Base-by-base conservation (phyloP, 768 basidiomycete genomes). In the Imleria badia region DNA sequence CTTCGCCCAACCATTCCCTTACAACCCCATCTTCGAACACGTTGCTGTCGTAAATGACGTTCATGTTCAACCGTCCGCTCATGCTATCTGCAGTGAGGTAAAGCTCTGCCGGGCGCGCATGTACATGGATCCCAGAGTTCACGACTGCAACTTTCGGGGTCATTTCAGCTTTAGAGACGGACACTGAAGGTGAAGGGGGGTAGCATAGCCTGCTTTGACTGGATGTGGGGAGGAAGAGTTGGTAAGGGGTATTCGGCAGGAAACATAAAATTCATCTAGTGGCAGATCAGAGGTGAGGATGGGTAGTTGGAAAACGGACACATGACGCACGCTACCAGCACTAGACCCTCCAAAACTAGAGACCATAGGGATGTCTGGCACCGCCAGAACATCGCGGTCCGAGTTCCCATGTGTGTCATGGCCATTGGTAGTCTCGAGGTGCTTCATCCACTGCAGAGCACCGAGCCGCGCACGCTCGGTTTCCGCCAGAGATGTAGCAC, bases 1-100 rank as follows among this genome's bases (percentile, higher is more conserved):
- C 69, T 55, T 83, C 81, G 8, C 66, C 62, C 42, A 83, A 52
- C 78, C 79, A 82, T 63, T 81, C 81, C 11, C 54, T 58, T 11
- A 80, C 70, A 7, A 76, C 55, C 4, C 52, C n/a, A n/a, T n/a
- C 67, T 12, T 76, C 71, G 45, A 75, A 82, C 5, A 78, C 76
- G 58, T 82, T 79, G 13, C 63, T 67, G 48, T 84, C 82, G 60
- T 70, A 77, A 60, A 51, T 75, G 7, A 71, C 38, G n/a, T 59
- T 48, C 39, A 81, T 38, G 5, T 53, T 54, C 31, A 84, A 55
- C 36, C 70, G 64, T 31, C 72, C 61, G 5, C 58, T 60, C 5
- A 60, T 61, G 1, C 72, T 78, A 5, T 67, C 51, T n/a, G 79
- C 75, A 2, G 78, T 77, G 0, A 82, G 70, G 59, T 81, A 65